A percentile compares a stretch with the other conserved stretches of the same genome.
phyloP scores from a whole-genome alignment of 2,329 filamentous ascomycete genomes.

The Cladosporium sp. region DNA sequence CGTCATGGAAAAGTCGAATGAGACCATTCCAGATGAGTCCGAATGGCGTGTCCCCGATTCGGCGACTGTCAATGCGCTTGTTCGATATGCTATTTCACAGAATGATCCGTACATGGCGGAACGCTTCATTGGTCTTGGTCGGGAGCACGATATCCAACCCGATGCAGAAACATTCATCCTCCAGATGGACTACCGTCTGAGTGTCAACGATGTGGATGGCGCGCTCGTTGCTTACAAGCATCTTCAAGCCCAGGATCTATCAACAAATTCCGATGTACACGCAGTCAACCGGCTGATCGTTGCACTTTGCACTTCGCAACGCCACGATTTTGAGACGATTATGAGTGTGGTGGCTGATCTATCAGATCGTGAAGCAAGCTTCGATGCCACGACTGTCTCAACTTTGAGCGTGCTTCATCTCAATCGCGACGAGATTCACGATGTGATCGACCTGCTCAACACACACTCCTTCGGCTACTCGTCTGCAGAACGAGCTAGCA shows the following conservation, averaged over 20 bases:
- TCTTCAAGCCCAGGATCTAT: constrained; percentile 59
- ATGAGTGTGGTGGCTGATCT: constrained; percentile 72
- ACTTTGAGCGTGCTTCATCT: constrained; percentile 74
- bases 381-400: constrained; percentile 75
- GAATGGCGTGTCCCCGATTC: constrained; percentile 61
- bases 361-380: constrained; percentile 66
- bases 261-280: constrained; percentile 61
- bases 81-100: constrained; percentile 70
- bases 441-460: constrained; percentile 80
- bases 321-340: constrained; percentile 69
- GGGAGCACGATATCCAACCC: constrained; percentile 65
- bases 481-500: constrained; percentile 65
- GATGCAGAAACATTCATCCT: constrained; percentile 72
- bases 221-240: constrained; percentile 67
- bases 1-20: constrained; percentile 54
- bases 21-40: constrained; percentile 43
- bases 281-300: constrained; percentile 72
- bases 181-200: constrained; percentile 75
- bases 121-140: constrained; percentile 68
- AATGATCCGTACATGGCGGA: constrained; percentile 72
- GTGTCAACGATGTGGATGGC: constrained; percentile 70
- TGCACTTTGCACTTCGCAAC: constrained; percentile 62
- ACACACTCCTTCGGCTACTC: constrained; percentile 72
- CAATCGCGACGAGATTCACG: constrained; percentile 72
- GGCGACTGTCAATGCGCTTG: constrained; percentile 73